Conservation (phyloP, 2,329 filamentous ascomycete species). For the Pseudogymnoascus sp. region DNA sequence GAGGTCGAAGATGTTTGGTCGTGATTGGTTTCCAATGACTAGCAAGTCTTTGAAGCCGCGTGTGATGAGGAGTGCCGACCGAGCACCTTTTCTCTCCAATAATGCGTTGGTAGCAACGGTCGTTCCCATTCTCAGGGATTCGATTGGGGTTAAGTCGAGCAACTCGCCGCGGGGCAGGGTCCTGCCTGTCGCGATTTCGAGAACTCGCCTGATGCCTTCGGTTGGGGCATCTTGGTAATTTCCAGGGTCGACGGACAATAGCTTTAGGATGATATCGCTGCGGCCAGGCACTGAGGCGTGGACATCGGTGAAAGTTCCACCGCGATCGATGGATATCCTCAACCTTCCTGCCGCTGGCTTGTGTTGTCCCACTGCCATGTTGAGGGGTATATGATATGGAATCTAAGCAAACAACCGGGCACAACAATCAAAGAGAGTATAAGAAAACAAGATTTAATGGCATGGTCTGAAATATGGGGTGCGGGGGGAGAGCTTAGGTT, state of each 20-base stretch:
- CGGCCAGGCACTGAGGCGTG: constrained; percentile 52
- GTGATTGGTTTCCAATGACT: constrained; percentile 64
- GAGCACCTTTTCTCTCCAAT: constrained; percentile 64
- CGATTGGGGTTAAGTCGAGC: constrained; percentile 53
- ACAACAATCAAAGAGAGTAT: neutral
- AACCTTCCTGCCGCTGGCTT: neutral
- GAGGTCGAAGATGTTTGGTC: constrained; percentile 64
- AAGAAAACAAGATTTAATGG: neutral
- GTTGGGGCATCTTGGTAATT: constrained; percentile 62
- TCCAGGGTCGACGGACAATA: constrained; percentile 64
- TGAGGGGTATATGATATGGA: constrained; percentile 1
- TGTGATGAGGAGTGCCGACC: constrained; percentile 61
- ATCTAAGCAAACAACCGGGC: neutral
- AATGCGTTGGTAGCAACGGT: constrained; percentile 69
- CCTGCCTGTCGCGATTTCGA: constrained; percentile 48
- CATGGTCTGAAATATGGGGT: constrained; percentile 3
- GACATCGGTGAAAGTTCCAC: constrained; percentile 68
- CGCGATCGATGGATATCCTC: constrained; percentile 33
- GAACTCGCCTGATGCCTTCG: constrained; percentile 56
- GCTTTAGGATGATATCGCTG: constrained; percentile 63
- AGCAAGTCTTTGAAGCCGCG: constrained; percentile 65
- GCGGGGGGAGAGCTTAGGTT: neutral
- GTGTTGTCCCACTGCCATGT: neutral
- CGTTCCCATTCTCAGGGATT: constrained; percentile 67
- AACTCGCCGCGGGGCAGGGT: constrained; percentile 52